Conservation (phyloP, 2,329 filamentous ascomycete genomes). For the Alternaria brassicae region DNA sequence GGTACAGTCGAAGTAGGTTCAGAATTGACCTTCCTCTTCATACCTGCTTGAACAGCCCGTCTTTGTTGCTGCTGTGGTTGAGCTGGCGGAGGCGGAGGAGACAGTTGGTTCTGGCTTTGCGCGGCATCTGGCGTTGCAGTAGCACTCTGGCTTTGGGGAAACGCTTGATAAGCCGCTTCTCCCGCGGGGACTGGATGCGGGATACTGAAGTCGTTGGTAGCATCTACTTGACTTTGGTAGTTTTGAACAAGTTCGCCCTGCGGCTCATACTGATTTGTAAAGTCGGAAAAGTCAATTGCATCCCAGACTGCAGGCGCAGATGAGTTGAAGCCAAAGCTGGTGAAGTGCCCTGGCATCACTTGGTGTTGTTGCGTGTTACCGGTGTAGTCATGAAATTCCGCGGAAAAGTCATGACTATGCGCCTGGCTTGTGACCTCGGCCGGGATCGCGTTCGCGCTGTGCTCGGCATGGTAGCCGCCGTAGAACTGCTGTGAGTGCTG, state of each 20-base stretch:
- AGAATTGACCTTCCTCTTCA: slow-evolving; percentile 49
- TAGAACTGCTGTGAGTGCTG: slow-evolving; percentile 27
- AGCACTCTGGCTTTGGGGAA: slow-evolving; percentile 24
- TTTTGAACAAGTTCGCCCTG: slow-evolving; percentile 55
- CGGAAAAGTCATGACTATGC: slow-evolving; percentile 22
- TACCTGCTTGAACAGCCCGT: slow-evolving; percentile 35
- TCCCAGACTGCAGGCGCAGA: slow-evolving; percentile 46
- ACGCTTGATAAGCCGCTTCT: slow-evolving; percentile 30
- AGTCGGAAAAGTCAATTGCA: slow-evolving; percentile 44
- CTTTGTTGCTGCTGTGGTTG: slow-evolving; percentile 31
- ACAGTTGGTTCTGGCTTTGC: slow-evolving; percentile 37
- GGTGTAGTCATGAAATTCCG: slow-evolving; percentile 28
- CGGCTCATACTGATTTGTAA: slow-evolving; percentile 52
- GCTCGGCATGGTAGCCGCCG: slow-evolving; percentile 38
- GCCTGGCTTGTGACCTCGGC: slow-evolving; percentile 26
- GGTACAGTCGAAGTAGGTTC: slow-evolving; percentile 40
- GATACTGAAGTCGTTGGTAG: slow-evolving; percentile 50
- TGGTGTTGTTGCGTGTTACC: slow-evolving; percentile 24
- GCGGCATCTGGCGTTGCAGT: slow-evolving; percentile 16
- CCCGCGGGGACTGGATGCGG: slow-evolving; percentile 35
- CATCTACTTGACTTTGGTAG: slow-evolving; percentile 36
- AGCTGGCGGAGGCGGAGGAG: slow-evolving; percentile 23
- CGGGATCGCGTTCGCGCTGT: slow-evolving; percentile 35
- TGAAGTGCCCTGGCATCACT: slow-evolving; percentile 25
- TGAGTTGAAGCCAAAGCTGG: slow-evolving; percentile 31